These are phyloP conservation scores for Podospora fimiseda DNA, from an alignment of 495 filamentous ascomycete genomes.

Conservation along the genomic window DNA sequence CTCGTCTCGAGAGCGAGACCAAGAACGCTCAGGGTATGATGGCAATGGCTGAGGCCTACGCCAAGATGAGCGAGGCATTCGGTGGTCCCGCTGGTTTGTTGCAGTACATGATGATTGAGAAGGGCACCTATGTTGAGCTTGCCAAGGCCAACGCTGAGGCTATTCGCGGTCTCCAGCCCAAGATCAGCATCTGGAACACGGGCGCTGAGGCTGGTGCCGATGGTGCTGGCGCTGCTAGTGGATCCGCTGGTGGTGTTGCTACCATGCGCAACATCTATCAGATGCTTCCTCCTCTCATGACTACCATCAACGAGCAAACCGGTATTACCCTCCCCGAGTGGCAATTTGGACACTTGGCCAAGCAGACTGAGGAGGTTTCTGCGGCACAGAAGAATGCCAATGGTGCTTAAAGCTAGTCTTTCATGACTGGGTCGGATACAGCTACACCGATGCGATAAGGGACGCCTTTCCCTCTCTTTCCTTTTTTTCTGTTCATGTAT, in stretches of 20 bases:
- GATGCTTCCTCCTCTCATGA: constrained; percentile 68
- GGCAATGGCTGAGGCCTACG: constrained; percentile 73
- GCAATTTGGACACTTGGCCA: constrained; percentile 50
- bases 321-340: constrained; percentile 69
- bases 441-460: neutral
- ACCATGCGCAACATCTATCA: constrained; percentile 59
- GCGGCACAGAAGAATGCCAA: constrained; percentile 14
- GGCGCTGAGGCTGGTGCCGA: constrained; percentile 40
- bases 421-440: constrained; percentile 2
- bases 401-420: no score
- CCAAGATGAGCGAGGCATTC: constrained; percentile 58
- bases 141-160: constrained; percentile 65
- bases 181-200: constrained; percentile 87
- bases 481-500: no score
- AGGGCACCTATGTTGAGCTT: constrained; percentile 56
- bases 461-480: neutral
- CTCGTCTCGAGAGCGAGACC: constrained; percentile 52
- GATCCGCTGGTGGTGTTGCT: constrained; percentile 27
- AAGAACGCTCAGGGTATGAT: constrained; percentile 67
- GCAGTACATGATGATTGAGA: constrained; percentile 74
- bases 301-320: constrained; percentile 78
- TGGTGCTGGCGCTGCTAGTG: constrained; percentile 29
- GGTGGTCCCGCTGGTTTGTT: constrained; percentile 68
- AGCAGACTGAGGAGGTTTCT: constrained; percentile 23
- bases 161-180: constrained; percentile 70